Conservation (phyloP, 768 basidiomycete genomes). For the Rossbeevera mucosa region DNA sequence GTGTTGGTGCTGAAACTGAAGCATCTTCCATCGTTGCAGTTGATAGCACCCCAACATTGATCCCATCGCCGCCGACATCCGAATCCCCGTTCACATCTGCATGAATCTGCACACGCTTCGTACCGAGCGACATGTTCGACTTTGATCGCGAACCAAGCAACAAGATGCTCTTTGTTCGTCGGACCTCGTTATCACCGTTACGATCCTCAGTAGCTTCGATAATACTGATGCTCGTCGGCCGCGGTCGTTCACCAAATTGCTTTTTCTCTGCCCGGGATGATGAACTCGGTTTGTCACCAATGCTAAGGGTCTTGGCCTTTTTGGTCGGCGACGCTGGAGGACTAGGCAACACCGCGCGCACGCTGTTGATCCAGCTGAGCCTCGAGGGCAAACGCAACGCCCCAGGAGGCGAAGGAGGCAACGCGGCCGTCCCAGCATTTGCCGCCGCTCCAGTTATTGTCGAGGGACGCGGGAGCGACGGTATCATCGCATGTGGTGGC, state of each 20-base stretch:
- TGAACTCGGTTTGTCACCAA: not conserved
- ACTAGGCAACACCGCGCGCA: conserved; percentile 26
- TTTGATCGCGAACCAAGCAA: conserved; percentile 28
- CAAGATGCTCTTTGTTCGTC: conserved; percentile 30
- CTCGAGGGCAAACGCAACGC: conserved; percentile 31
- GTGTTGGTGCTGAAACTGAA: not conserved
- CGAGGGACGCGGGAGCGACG: conserved; percentile 9
- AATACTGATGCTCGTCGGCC: conserved; percentile 27
- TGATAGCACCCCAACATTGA: not conserved
- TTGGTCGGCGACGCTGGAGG: conserved; percentile 29
- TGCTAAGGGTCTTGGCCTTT: not conserved
- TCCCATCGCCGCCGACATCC: not conserved
- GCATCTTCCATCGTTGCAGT: not conserved
- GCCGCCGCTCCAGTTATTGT: not conserved
- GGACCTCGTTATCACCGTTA: conserved; percentile 8
- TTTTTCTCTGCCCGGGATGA: conserved; percentile 7
- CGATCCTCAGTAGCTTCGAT: conserved; percentile 27
- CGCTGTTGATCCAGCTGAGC: conserved; percentile 26
- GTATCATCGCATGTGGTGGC: not conserved
- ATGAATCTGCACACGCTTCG: conserved; percentile 29
- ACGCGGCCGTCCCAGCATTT: conserved; percentile 8
- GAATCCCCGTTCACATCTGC: conserved; percentile 22
- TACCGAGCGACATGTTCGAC: conserved; percentile 16
- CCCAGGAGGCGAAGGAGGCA: conserved; percentile 27
- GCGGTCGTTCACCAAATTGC: conserved; percentile 1